Percentiles rank a stretch among this genome's conserved stretches.
phyloP scores from a whole-genome alignment of 1,284 basidiomycete species.

The Chondrostereum purpureum region DNA sequence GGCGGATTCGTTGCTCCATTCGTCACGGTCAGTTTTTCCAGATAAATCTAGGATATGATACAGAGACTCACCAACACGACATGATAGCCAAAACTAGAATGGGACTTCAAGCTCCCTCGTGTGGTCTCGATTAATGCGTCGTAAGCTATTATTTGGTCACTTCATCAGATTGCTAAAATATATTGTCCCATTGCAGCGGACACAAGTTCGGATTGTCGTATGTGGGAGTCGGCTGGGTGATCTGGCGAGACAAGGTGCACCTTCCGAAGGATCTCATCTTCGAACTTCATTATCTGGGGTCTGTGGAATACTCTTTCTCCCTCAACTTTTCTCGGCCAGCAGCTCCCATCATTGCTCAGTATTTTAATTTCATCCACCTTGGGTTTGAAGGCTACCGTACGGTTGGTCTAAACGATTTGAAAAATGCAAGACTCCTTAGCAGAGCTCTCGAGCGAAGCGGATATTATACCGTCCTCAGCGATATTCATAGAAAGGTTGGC shows the following conservation, averaged over 20 bases:
- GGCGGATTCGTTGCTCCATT: conserved; percentile 87
- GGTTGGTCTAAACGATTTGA: conserved; percentile 71
- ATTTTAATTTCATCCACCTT: conserved; percentile 86
- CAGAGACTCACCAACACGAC: conserved; percentile 15
- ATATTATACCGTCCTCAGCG: conserved; percentile 70
- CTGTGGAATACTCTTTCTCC: conserved; percentile 71
- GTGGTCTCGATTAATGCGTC: conserved; percentile 88
- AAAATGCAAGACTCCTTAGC: conserved; percentile 81
- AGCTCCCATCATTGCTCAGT: conserved; percentile 86
- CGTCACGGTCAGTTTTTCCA: conserved; percentile 35
- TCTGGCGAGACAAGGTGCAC: conserved; percentile 73
- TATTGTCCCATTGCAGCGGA: conserved; percentile 34
- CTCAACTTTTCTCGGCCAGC: conserved; percentile 93
- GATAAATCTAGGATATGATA: not conserved
- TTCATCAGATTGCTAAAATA: conserved; percentile 4
- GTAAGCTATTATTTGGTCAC: conserved; percentile 18
- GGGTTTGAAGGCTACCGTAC: conserved; percentile 79
- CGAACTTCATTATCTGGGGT: conserved; percentile 80
- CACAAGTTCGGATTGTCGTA: conserved; percentile 89
- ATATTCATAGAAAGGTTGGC: conserved; percentile 48
- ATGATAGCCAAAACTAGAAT: conserved; percentile 37
- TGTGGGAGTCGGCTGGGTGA: conserved; percentile 84
- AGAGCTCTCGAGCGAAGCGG: conserved; percentile 80
- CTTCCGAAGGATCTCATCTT: conserved; percentile 90
- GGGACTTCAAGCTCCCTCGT: conserved; percentile 85